Evolutionary conservation across 2,329 filamentous ascomycete species (phyloP).

Genomic region (Aspergillus sclerotialis): DNA sequence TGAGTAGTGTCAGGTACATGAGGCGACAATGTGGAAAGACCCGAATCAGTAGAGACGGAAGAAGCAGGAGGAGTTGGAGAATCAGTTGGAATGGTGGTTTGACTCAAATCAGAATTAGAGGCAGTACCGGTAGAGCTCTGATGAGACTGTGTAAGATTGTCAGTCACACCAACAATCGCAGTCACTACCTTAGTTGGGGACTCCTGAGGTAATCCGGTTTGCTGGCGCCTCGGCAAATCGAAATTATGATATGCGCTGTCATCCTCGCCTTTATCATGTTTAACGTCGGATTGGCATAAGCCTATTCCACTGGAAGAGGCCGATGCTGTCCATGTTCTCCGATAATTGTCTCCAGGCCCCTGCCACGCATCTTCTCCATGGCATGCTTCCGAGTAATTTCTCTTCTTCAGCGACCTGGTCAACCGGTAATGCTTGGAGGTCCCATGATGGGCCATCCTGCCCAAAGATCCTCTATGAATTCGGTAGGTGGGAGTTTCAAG

Average conservation of each 20-base stretch:
- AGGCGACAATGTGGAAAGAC: slow-evolving; percentile 5
- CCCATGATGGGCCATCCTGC: slow-evolving; percentile 14
- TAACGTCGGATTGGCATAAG: no score
- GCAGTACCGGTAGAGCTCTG: background rate
- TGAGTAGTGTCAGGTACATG: slow-evolving; percentile 1
- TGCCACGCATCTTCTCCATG: slow-evolving; percentile 1
- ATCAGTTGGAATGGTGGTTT: background rate
- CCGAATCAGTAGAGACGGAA: slow-evolving; percentile 1
- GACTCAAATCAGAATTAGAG: background rate
- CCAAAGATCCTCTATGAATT: background rate
- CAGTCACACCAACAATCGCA: background rate
- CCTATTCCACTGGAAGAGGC: no score
- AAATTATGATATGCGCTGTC: background rate
- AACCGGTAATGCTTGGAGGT: slow-evolving; percentile 7
- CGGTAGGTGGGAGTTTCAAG: background rate
- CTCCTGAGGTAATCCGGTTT: background rate
- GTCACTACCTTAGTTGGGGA: background rate
- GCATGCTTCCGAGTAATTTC: slow-evolving; percentile 2
- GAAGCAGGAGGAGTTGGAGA: background rate
- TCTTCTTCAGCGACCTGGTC: slow-evolving; percentile 8
- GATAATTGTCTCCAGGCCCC: no score
- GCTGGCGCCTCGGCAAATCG: background rate
- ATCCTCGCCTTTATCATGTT: background rate
- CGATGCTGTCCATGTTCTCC: no score
- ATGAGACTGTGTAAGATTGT: background rate